Evolutionary conservation across 1,139 yeast species (phyloP).

Genomic region (Spathaspora jeffriesii): DNA sequence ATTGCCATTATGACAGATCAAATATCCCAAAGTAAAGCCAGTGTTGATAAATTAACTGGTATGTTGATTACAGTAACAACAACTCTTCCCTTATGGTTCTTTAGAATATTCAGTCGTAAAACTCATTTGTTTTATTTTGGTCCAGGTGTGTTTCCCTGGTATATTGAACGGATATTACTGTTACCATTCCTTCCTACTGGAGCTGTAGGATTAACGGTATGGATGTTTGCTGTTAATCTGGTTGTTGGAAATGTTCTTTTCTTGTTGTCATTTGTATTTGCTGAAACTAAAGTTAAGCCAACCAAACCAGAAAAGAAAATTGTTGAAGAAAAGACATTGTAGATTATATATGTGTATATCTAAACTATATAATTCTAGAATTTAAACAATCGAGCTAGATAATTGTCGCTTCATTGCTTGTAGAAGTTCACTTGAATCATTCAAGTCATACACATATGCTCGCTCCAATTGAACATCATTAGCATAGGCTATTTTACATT

Average conservation of each 20-base stretch:
- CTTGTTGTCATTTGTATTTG: slow-evolving; percentile 29
- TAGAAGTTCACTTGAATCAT: slow-evolving; percentile 1
- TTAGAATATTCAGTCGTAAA: slow-evolving; percentile 59
- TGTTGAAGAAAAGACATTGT: slow-evolving; percentile 1
- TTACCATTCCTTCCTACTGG: slow-evolving; percentile 63
- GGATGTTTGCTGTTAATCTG: slow-evolving; percentile 44
- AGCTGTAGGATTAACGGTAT: slow-evolving; percentile 50
- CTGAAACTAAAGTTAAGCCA: slow-evolving; percentile 24
- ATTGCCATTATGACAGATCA: slow-evolving; percentile 42
- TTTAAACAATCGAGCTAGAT: too few species aligned
- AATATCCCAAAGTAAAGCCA: slow-evolving; percentile 35
- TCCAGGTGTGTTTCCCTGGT: slow-evolving; percentile 54
- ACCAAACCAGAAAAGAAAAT: slow-evolving; percentile 9
- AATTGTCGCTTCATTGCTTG: slow-evolving; percentile 1
- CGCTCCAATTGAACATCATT: slow-evolving; percentile 20
- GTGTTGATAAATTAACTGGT: slow-evolving; percentile 33
- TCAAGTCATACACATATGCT: slow-evolving; percentile 24
- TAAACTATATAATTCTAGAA: not conserved
- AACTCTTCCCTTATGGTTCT: slow-evolving; percentile 47
- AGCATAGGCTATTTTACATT: slow-evolving; percentile 8
- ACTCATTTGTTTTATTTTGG: slow-evolving; percentile 64
- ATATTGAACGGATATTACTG: slow-evolving; percentile 57
- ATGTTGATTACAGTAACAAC: slow-evolving; percentile 28
- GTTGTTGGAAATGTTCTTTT: slow-evolving; percentile 30
- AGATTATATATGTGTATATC: not conserved